These are phyloP conservation scores for Arthrinium puccinioides DNA, from an alignment of 2,329 filamentous ascomycete genomes.

Conservation along the genomic window DNA sequence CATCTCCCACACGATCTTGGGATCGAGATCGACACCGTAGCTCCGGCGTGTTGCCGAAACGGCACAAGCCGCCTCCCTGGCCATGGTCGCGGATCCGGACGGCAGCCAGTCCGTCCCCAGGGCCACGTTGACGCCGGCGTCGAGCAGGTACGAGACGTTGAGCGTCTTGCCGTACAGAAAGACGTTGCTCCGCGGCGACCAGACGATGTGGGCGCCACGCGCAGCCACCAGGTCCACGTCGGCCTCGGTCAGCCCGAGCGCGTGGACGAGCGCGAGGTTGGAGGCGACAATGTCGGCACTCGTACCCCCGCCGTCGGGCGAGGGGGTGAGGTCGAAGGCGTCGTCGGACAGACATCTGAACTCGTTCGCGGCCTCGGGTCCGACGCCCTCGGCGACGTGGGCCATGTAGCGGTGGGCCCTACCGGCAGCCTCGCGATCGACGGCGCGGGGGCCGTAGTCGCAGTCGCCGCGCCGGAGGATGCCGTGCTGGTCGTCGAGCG, in stretches of 20 bases:
- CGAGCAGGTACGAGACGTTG: slow-evolving; percentile 16
- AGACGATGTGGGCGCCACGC: slow-evolving; percentile 19
- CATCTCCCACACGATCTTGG: slow-evolving; percentile 23
- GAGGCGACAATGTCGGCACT: slow-evolving; percentile 18
- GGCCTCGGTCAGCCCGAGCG: slow-evolving; percentile 12
- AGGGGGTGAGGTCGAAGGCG: slow-evolving; percentile 13
- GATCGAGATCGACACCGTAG: slow-evolving; percentile 7
- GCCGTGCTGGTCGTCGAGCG: slow-evolving; percentile 15
- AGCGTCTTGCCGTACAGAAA: slow-evolving; percentile 20
- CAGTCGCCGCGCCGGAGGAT: slow-evolving; percentile 17
- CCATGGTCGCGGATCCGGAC: slow-evolving; percentile 20
- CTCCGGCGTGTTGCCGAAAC: slow-evolving; percentile 7
- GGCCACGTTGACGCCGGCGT: slow-evolving; percentile 17
- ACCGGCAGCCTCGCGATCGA: slow-evolving; percentile 8
- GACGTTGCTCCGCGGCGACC: slow-evolving; percentile 21
- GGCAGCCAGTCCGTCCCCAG: slow-evolving; percentile 22
- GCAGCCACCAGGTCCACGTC: slow-evolving; percentile 18
- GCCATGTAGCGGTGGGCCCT: slow-evolving; percentile 15
- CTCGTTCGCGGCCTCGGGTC: slow-evolving; percentile 18
- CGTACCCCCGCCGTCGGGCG: slow-evolving; percentile 11
- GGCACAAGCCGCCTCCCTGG: slow-evolving; percentile 15
- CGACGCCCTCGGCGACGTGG: slow-evolving; percentile 20
- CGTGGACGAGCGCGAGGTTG: slow-evolving; percentile 19
- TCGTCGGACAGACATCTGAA: slow-evolving; percentile 18
- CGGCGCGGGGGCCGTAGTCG: slow-evolving; percentile 15